A percentile compares a stretch with the other conserved stretches of the same genome.
These are phyloP conservation scores for Botrytis byssoidea DNA, from an alignment of 2,329 filamentous ascomycete genomes.

Conservation along the genomic window DNA sequence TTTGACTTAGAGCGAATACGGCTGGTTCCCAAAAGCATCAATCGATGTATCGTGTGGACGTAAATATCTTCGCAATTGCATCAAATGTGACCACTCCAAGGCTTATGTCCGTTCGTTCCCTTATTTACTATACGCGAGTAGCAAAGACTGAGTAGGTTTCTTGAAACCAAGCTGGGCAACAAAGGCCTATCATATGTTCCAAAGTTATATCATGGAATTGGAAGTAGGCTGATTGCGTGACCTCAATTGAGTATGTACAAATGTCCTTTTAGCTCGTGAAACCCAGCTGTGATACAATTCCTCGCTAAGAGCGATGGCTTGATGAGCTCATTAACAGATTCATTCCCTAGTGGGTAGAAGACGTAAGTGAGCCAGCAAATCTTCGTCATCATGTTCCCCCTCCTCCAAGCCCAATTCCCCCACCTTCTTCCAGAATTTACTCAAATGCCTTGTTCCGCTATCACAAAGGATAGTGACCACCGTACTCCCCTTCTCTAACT, in stretches of 20 bases:
- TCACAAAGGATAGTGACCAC: constrained; percentile 87
- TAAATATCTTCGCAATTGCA: not conserved
- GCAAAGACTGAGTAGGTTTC: not conserved
- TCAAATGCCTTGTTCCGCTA: constrained; percentile 76
- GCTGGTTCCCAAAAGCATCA: not conserved
- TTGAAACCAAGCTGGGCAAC: not conserved
- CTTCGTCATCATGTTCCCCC: constrained; percentile 47
- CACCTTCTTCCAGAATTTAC: constrained; percentile 79
- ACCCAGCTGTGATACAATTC: not conserved
- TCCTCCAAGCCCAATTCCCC: constrained; percentile 65
- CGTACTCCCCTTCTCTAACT: constrained; percentile 57
- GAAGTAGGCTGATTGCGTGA: not conserved
- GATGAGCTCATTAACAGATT: not conserved
- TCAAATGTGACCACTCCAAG: not conserved
- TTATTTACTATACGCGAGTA: not conserved
- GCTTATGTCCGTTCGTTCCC: not conserved
- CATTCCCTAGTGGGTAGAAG: not conserved
- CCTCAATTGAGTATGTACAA: not conserved
- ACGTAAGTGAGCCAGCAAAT: constrained; percentile 45
- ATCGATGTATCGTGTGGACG: not conserved
- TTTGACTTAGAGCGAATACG: no score
- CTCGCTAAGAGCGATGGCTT: not conserved
- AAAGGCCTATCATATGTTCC: not conserved
- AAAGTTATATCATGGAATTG: not conserved
- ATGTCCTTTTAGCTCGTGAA: not conserved